These are phyloP conservation scores for Orbilia blumenaviensis DNA, from an alignment of 2,329 filamentous ascomycete species.

Conservation along the genomic window DNA sequence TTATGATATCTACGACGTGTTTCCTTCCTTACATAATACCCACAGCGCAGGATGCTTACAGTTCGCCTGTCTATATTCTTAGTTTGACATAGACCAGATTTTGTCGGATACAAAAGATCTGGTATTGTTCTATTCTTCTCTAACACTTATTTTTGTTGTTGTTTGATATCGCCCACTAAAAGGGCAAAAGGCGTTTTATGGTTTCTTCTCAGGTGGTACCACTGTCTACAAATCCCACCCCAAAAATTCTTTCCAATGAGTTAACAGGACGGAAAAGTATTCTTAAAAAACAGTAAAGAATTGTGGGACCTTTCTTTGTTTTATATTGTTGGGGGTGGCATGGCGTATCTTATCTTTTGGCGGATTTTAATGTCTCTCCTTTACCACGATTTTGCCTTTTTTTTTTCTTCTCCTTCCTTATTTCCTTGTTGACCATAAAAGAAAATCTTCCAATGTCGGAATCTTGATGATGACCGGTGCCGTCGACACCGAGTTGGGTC, in stretches of 20 bases:
- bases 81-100: conserved; percentile 21
- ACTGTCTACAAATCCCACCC: conserved; percentile 2
- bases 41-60: conserved; percentile 49
- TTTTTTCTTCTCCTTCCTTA: not conserved
- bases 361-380: conserved; percentile 37
- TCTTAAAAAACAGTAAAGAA: conserved; percentile 13
- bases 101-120: conserved; percentile 1
- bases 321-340: not conserved
- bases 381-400: not conserved
- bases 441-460: not conserved
- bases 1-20: conserved; percentile 12
- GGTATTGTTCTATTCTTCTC: not conserved
- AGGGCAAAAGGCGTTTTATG: conserved; percentile 29
- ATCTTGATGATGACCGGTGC: not conserved
- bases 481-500: not conserved
- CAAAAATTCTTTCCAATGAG: conserved; percentile 14
- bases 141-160: not conserved
- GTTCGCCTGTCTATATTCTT: conserved; percentile 43
- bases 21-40: conserved; percentile 27
- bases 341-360: conserved; percentile 37
- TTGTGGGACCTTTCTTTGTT: conserved; percentile 1
- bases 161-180: not conserved
- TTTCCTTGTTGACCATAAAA: not conserved
- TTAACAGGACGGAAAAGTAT: conserved; percentile 30
- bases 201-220: conserved; percentile 5